Evolutionary conservation across 2,329 filamentous ascomycete genomes (phyloP).

Genomic region (Parascedosporium putredinis): DNA sequence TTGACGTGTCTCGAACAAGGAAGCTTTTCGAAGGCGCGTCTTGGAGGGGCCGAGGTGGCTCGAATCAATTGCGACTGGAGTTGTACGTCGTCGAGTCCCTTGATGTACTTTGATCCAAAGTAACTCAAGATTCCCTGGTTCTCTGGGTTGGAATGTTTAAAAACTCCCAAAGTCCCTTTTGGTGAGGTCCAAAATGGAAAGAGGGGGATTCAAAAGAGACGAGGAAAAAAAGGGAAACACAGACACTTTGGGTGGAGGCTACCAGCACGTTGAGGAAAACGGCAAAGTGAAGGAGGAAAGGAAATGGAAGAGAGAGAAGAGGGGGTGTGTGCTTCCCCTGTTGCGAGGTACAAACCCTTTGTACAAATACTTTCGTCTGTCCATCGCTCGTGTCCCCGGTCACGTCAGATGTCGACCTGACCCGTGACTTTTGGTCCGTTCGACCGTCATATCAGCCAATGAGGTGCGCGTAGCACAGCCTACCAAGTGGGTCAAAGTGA

Average conservation of each 20-base stretch:
- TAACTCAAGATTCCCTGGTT: constrained; percentile 4
- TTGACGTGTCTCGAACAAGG: not conserved
- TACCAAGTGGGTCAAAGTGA: not conserved
- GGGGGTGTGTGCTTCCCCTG: constrained; percentile 7
- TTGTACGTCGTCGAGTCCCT: not conserved
- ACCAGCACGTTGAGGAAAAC: not conserved
- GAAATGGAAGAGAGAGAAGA: constrained; percentile 5
- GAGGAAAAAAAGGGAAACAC: constrained; percentile 6
- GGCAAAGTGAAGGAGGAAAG: constrained; percentile 3
- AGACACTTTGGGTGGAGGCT: constrained; percentile 6
- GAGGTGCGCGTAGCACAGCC: constrained; percentile 1
- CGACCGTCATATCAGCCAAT: constrained; percentile 4
- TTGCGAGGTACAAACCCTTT: constrained; percentile 5
- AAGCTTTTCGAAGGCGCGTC: not conserved
- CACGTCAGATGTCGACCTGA: constrained; percentile 5
- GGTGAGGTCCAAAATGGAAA: constrained; percentile 2
- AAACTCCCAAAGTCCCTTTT: constrained; percentile 3
- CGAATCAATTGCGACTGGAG: not conserved
- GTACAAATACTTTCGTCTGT: constrained; percentile 7
- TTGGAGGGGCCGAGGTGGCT: not conserved
- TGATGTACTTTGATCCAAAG: constrained; percentile 5
- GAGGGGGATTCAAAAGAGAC: not conserved
- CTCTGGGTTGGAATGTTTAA: not conserved
- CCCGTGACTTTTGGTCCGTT: constrained; percentile 6
- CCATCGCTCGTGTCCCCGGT: constrained; percentile 3